Percentiles rank a stretch among this genome's conserved stretches.
These are phyloP conservation scores for Lachancea cidri DNA, from an alignment of 805 yeast genomes.

Conservation along the genomic window DNA sequence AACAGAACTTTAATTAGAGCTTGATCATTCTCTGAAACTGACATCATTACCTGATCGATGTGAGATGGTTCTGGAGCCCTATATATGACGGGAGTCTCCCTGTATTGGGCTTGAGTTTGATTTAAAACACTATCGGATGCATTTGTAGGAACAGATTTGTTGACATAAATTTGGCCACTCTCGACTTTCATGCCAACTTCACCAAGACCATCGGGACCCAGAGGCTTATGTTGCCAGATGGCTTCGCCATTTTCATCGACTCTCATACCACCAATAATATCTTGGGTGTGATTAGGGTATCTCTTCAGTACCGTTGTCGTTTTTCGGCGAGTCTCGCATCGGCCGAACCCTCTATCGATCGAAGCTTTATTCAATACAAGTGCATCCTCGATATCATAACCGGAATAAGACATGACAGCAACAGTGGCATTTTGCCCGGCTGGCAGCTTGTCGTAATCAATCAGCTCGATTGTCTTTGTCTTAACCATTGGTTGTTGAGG, in stretches of 20 bases:
- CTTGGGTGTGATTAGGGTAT: constrained; percentile 91
- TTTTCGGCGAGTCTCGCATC: constrained; percentile 93
- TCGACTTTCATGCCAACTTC: constrained; percentile 90
- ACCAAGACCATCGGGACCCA: constrained; percentile 95
- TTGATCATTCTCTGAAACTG: constrained; percentile 92
- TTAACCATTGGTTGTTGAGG: constrained; percentile 99
- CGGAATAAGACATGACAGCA: constrained; percentile 98
- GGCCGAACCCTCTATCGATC: constrained; percentile 93
- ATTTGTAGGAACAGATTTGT: constrained; percentile 86
- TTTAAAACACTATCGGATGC: constrained; percentile 53
- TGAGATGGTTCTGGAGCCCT: constrained; percentile 95
- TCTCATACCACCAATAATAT: constrained; percentile 86
- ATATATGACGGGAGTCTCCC: constrained; percentile 88
- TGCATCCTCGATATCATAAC: constrained; percentile 99
- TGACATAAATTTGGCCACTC: constrained; percentile 90
- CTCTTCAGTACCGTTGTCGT: constrained; percentile 85
- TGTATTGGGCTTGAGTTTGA: constrained; percentile 47
- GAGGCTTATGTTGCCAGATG: constrained; percentile 75
- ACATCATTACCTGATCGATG: constrained; percentile 96
- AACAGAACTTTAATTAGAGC: constrained; percentile 86
- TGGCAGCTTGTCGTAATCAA: constrained; percentile 92
- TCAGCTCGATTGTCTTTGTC: constrained; percentile 92
- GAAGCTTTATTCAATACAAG: constrained; percentile 90
- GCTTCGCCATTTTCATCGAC: constrained; percentile 78
- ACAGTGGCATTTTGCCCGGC: constrained; percentile 99